Percentiles rank a stretch among this genome's conserved stretches.
Conservation (phyloP, 495 filamentous ascomycete species). For the Neurospora tetrasperma region DNA sequence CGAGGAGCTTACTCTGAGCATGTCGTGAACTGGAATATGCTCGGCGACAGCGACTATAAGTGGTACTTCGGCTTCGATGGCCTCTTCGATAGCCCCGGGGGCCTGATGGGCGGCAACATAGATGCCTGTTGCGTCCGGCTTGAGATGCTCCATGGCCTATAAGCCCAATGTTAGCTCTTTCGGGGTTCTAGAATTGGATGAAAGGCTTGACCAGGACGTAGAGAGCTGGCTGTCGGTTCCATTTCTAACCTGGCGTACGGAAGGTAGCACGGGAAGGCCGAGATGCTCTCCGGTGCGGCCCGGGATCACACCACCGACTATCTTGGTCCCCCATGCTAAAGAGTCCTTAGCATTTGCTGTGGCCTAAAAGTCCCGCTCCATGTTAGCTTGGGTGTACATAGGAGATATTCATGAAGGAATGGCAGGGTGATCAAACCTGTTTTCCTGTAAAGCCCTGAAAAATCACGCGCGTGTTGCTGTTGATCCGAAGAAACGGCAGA, state of each 20-base stretch:
- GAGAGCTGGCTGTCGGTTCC: neutral
- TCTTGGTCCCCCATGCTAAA: conserved; percentile 75
- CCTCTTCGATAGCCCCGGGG: conserved; percentile 71
- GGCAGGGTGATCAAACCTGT: conserved; percentile 13
- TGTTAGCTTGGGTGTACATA: conserved; percentile 16
- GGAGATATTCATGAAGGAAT: conserved; percentile 16
- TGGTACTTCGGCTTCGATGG: conserved; percentile 79
- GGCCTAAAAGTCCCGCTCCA: conserved; percentile 28
- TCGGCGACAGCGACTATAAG: conserved; percentile 85
- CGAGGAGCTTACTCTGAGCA: conserved; percentile 52
- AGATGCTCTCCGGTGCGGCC: conserved; percentile 69
- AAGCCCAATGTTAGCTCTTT: conserved; percentile 1
- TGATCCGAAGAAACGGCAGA: conserved; percentile 66
- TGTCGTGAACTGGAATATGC: conserved; percentile 81
- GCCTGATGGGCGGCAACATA: conserved; percentile 78
- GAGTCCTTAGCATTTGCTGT: conserved; percentile 78
- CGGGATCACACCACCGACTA: conserved; percentile 79
- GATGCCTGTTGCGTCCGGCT: conserved; percentile 76
- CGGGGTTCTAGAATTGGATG: conserved; percentile 1
- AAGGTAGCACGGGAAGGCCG: conserved; percentile 67
- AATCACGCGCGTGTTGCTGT: conserved; percentile 66
- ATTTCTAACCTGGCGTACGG: conserved; percentile 39
- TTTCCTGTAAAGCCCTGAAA: conserved; percentile 85
- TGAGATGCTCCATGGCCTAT: conserved; percentile 63
- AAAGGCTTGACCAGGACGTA: neutral